Conservation (phyloP, 768 basidiomycete genomes). For the Tubosaeta sp. region DNA sequence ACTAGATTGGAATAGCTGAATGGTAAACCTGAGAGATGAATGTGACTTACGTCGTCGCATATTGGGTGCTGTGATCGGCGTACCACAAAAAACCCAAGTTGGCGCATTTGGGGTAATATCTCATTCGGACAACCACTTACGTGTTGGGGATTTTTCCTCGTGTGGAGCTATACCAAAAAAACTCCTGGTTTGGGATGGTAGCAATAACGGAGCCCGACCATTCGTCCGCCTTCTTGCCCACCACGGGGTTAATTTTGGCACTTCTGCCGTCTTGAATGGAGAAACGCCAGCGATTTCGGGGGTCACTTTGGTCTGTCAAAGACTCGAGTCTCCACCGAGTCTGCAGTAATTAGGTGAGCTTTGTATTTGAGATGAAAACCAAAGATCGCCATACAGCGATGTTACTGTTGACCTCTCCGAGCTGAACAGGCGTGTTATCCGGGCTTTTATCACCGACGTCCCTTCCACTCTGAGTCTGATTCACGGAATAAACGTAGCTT, state of each 20-base stretch:
- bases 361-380: background rate
- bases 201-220: background rate
- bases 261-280: background rate
- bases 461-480: no score
- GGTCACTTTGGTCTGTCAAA: background rate
- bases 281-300: background rate
- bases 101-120: background rate
- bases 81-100: background rate
- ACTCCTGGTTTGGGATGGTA: background rate
- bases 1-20: background rate
- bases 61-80: background rate
- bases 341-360: background rate
- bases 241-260: background rate
- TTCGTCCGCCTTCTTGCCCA: background rate
- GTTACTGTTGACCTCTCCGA: background rate
- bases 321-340: background rate
- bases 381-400: background rate
- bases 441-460: background rate
- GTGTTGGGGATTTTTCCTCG: background rate
- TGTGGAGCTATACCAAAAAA: background rate
- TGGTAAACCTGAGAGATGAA: background rate
- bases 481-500: background rate
- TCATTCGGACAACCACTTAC: background rate
- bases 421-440: background rate
- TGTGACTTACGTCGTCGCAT: background rate